Evolutionary conservation across 768 basidiomycete genomes (phyloP).

Genomic region (Boletus sp.): DNA sequence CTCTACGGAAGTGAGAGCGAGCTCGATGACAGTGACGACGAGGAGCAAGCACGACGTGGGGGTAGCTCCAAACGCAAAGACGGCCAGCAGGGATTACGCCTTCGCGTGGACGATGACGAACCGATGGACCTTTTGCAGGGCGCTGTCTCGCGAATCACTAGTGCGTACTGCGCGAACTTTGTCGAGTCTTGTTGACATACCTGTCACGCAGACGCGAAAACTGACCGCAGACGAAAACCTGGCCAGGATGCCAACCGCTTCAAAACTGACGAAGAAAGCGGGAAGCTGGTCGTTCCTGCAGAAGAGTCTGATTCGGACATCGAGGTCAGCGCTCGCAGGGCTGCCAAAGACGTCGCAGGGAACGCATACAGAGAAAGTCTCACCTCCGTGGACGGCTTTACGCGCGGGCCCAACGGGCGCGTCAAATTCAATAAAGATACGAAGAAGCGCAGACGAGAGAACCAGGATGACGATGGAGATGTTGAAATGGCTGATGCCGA

Average conservation of each 20-base stretch:
- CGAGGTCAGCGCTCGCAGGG: slow-evolving; percentile 39
- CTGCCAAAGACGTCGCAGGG: slow-evolving; percentile 58
- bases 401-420: slow-evolving; percentile 76
- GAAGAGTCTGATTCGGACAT: slow-evolving; percentile 50
- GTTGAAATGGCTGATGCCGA: slow-evolving; percentile 78
- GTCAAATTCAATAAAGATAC: slow-evolving; percentile 97
- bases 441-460: slow-evolving; percentile 82
- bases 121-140: slow-evolving; percentile 94
- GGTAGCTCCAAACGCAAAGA: slow-evolving; percentile 39
- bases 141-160: slow-evolving; percentile 64
- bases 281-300: slow-evolving; percentile 73
- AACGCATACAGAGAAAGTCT: slow-evolving; percentile 81
- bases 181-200: slow-evolving; percentile 1
- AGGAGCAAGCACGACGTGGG: slow-evolving; percentile 35
- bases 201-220: slow-evolving; percentile 38
- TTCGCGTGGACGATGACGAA: slow-evolving; percentile 86
- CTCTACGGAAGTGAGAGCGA: slow-evolving; percentile 97
- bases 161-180: slow-evolving; percentile 41
- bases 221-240: slow-evolving; percentile 64
- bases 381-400: slow-evolving; percentile 87
- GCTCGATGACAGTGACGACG: slow-evolving; percentile 67
- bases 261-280: slow-evolving; percentile 82
- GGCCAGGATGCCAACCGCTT: slow-evolving; percentile 86
- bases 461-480: slow-evolving; percentile 57
- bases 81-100: slow-evolving; percentile 52